Evolutionary conservation across 352 stramenopile species (phyloP), one percentile per base, ranked within the genome.

Genomic region (Aphanomyces euteiches): DNA sequence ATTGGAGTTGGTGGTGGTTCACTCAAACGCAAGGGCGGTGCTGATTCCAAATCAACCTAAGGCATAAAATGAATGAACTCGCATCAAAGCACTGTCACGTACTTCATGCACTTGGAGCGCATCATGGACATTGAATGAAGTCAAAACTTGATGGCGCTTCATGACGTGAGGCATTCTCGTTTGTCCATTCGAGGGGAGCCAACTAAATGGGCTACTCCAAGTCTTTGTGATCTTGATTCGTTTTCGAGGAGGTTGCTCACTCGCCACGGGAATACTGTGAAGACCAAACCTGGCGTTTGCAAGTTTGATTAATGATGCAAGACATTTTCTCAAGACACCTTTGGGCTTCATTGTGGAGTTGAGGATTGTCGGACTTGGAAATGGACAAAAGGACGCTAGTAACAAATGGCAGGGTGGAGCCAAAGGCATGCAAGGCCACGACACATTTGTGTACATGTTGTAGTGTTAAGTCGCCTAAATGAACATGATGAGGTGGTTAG

Each of bases 81-180:
- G 28, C 28, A 28, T 28, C 13, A 53, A 53, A n/a, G 13, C 13
- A 53, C 45, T 53, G 45, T 53, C 45, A 53, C 5, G 36, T 19
- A 70, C 64, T 21, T 60, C 37, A 19, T 53, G 47, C 10, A 70
- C 54, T 45, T 70, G 48, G 28, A 61, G 7, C 7, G 64, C 64
- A n/a, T 61, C 64, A 19, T 53, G 36, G 6, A 64, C 2, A 2
- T 38, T 19, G 36, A 48, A 54, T 15, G 48, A 60, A 13, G 64
- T 61, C 0, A 70, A 45, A 6, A 70, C 37, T 41, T 63, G 13
- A 7, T 43, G 36, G 5, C 64, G 48, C 19, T 60, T 47, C 6
- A 70, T 43, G 7, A 70, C 13, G 39, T 61, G 64, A 21, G 64
- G 64, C 13, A 40, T 70, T 37, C 64, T 47, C 37, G 61, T 19